A percentile compares a stretch with the other conserved stretches of the same genome.
phyloP scores from a whole-genome alignment of 345 rosid genomes.

The Sonneratia caseolaris region DNA sequence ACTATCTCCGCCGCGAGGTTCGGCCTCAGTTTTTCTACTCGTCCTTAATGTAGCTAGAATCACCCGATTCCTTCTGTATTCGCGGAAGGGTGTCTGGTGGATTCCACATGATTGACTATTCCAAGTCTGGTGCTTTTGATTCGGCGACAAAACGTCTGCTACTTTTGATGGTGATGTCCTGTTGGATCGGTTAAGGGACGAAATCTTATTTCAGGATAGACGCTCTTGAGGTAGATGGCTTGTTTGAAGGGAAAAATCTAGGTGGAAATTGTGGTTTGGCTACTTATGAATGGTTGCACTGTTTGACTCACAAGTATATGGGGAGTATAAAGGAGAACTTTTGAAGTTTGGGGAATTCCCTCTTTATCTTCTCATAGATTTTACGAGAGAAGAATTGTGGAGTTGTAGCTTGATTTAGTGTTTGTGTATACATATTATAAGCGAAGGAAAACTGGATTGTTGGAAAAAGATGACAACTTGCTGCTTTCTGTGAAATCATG shows the following conservation, averaged over 20 bases:
- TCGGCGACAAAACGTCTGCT: too few species aligned
- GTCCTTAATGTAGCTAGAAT: not conserved
- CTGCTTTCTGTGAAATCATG: too few species aligned
- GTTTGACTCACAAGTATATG: not conserved
- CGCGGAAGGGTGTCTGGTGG: not conserved
- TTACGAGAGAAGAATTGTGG: not conserved
- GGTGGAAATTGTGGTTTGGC: not conserved
- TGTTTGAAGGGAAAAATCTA: not conserved
- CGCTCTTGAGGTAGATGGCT: not conserved
- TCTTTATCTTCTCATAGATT: not conserved
- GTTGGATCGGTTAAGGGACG: not conserved
- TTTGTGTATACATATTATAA: not conserved
- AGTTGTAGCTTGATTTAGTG: not conserved
- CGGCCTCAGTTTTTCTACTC: not conserved
- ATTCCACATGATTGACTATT: not conserved
- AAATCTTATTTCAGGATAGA: not conserved
- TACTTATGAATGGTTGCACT: not conserved
- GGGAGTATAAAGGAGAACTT: not conserved
- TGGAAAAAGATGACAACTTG: not conserved
- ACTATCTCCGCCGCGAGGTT: slow-evolving; percentile 1
- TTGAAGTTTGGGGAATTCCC: not conserved
- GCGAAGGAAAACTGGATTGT: not conserved
- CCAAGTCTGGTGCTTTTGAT: not conserved
- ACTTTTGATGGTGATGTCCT: not conserved
- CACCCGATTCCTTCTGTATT: not conserved